Evolutionary conservation across 768 basidiomycete genomes (phyloP), one percentile per base, ranked within the genome.

Genomic region (Collybiopsis confluens): DNA sequence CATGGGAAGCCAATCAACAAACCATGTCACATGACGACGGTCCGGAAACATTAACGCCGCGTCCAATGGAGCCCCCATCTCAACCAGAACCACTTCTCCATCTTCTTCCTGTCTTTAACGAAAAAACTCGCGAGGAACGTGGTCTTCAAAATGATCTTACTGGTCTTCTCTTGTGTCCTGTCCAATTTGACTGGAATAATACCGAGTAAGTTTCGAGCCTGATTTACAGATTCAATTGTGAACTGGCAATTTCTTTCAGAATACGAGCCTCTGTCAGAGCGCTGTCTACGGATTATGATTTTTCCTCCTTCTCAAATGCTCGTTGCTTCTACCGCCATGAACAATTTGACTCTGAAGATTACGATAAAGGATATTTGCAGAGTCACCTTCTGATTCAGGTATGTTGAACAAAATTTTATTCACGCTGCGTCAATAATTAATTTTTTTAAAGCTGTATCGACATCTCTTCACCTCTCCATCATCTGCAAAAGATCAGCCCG

Each of bases 101-200:
- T 11, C 20, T 56, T 23, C 41, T 60, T 18, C 33, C 27, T 15
- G 51, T 58, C 2, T 45, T 45, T 10, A 26, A 45, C 15, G 18
- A 23, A 26, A 11, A 11, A 2, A 13, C 18, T 45, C 43, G 43
- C 7, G 27, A 11, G 10, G n/a, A 26, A 3, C 49, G 35, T 13
- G 56, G 61, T 2, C 52, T 63, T 41, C 51, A 60, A 28, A 56
- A 65, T 52, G 53, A 59, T 24, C n/a, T 41, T 2, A 63, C 62
- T 23, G 63, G 63, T 6, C 45, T 46, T 13, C 56, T 62, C 5
- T 58, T 63, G 5, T 62, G 64, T 33, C 61, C 59, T 0, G 48
- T 50, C 13, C 59, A 64, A 23, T 52, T 62, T 28, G 38, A 63
- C 28, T 65, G 60, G 62, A 44, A 24, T 20, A 30, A 61, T 42